Conservation (phyloP, 768 basidiomycete species). For the Omphalotus guepiniiformis region DNA sequence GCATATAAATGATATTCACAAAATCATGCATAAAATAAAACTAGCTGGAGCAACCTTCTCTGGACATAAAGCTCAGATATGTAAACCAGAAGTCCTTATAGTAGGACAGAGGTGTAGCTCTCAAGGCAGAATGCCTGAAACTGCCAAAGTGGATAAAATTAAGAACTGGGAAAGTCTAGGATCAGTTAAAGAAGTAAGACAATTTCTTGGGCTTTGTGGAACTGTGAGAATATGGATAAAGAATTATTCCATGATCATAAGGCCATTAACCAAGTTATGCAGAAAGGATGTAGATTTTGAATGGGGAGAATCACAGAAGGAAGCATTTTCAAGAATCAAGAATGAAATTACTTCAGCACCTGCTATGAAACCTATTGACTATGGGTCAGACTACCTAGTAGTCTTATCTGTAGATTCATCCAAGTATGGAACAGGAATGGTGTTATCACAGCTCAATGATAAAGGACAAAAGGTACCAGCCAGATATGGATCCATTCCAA, state of each 20-base stretch:
- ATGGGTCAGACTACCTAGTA: conserved; percentile 18
- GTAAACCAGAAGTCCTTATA: conserved; percentile 17
- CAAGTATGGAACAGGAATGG: too few species aligned
- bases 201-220: conserved; percentile 22
- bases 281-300: conserved; percentile 18
- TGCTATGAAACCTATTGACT: too few species aligned
- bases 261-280: conserved; percentile 17
- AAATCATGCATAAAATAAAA: too few species aligned
- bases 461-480: not conserved
- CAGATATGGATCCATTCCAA: conserved; percentile 1
- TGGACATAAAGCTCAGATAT: conserved; percentile 24
- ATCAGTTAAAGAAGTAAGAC: conserved; percentile 16
- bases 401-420: conserved; percentile 30
- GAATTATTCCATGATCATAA: too few species aligned
- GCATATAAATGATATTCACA: conserved; percentile 25
- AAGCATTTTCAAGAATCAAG: not conserved
- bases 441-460: too few species aligned
- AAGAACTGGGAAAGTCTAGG: conserved; percentile 16
- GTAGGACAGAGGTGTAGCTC: conserved; percentile 29
- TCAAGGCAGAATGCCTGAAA: conserved; percentile 25
- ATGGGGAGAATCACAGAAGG: conserved; percentile 17
- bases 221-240: not conserved
- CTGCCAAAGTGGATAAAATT: conserved; percentile 22
- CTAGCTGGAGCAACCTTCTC: conserved; percentile 26
- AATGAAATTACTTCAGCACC: too few species aligned